Conservation (phyloP, 2,329 filamentous ascomycete species). For the Trichoderma breve region DNA sequence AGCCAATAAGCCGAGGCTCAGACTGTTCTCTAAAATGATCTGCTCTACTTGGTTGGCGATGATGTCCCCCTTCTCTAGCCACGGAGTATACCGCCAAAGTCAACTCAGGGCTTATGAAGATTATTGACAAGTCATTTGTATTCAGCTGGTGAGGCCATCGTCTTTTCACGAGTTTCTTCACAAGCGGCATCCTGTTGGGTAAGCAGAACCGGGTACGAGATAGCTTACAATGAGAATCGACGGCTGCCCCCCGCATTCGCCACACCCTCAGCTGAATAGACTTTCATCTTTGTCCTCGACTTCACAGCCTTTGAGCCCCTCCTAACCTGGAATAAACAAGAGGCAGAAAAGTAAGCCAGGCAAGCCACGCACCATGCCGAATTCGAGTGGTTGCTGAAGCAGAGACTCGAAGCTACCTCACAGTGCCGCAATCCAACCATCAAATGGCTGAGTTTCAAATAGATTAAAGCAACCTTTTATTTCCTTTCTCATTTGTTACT, state of each 20-base stretch:
- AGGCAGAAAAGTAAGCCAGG: constrained; percentile 1
- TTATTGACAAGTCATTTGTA: background rate
- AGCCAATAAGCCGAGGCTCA: background rate
- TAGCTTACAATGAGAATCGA: constrained; percentile 2
- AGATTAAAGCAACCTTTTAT: background rate
- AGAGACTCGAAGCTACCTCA: constrained; percentile 7
- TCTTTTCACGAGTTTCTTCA: background rate
- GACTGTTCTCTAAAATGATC: background rate
- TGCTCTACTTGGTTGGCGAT: background rate
- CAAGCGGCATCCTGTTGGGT: background rate
- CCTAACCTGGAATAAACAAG: background rate
- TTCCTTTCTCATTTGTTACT: constrained; percentile 11
- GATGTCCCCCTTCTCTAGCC: background rate
- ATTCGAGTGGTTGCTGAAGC: background rate
- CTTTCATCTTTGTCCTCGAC: background rate
- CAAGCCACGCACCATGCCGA: constrained; percentile 11
- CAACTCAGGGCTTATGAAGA: background rate
- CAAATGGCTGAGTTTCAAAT: constrained; percentile 12
- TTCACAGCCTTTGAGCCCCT: background rate
- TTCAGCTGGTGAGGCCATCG: background rate
- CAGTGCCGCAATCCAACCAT: constrained; percentile 1
- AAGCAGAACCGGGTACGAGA: background rate
- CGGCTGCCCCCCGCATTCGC: constrained; percentile 2
- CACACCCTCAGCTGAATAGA: constrained; percentile 13
- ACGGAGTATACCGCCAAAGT: background rate